Conservation (phyloP, 2,329 filamentous ascomycete species). For the Hypoxylon sp. region DNA sequence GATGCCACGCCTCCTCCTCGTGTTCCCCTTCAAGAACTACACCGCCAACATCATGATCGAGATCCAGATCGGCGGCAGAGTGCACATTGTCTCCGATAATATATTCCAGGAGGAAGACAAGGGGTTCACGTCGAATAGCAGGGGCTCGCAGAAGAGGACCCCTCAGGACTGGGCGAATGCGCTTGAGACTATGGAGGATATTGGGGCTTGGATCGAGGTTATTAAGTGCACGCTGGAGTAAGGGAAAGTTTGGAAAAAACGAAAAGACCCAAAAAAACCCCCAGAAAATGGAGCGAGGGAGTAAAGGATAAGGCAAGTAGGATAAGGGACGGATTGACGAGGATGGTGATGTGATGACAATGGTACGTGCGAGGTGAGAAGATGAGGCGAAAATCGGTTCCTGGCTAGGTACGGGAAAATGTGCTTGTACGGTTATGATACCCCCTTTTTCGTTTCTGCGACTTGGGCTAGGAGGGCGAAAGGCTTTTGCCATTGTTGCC, state of each 20-base stretch:
- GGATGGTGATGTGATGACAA: not conserved
- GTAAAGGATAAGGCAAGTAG: not conserved
- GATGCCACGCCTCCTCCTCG: constrained; percentile 65
- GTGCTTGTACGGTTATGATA: constrained; percentile 29
- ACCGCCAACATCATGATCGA: constrained; percentile 71
- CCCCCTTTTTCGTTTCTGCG: constrained; percentile 27
- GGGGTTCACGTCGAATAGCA: not conserved
- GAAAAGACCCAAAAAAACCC: not conserved
- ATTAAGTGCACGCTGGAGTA: constrained; percentile 51
- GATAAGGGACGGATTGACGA: not conserved
- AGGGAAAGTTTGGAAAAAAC: not conserved
- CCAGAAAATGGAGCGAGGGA: not conserved
- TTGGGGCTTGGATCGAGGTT: constrained; percentile 52
- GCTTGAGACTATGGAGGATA: constrained; percentile 51
- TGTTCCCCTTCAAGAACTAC: constrained; percentile 66
- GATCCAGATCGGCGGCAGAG: constrained; percentile 71
- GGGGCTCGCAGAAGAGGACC: constrained; percentile 25
- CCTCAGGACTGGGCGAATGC: constrained; percentile 44
- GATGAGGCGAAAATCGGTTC: not conserved
- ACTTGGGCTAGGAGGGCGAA: constrained; percentile 6
- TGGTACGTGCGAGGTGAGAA: not conserved
- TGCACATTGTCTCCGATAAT: constrained; percentile 73
- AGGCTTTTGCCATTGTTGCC: not conserved
- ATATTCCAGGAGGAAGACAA: constrained; percentile 54
- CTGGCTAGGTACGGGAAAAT: constrained; percentile 3